A percentile compares a stretch with the other conserved stretches of the same genome.
Conservation (phyloP, 306 rosid species). For the Spatholobus suberectus region DNA sequence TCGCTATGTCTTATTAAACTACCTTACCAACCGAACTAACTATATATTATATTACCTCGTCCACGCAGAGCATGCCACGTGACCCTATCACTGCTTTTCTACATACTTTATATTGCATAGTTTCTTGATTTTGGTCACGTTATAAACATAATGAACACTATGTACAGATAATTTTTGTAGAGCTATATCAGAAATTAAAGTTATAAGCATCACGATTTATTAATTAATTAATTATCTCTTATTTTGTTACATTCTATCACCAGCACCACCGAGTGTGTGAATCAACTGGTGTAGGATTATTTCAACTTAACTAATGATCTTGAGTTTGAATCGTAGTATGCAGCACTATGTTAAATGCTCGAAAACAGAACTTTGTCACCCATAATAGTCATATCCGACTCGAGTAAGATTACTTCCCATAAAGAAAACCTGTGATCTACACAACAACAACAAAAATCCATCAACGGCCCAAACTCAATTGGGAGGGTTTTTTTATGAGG, state of each 20-base stretch:
- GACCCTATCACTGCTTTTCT: background rate
- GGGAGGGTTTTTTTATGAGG: too few species aligned
- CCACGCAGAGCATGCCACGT: slow-evolving; percentile 16
- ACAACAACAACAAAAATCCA: too few species aligned
- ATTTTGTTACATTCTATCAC: background rate
- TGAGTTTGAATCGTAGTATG: too few species aligned
- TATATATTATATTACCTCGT: background rate
- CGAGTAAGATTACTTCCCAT: too few species aligned
- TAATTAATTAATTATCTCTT: background rate
- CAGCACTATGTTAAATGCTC: too few species aligned
- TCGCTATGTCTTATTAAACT: slow-evolving; percentile 33
- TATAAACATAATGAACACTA: background rate
- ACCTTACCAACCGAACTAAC: slow-evolving; percentile 20
- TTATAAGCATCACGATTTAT: background rate
- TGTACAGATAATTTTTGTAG: background rate
- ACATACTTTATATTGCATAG: background rate
- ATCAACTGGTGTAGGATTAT: too few species aligned
- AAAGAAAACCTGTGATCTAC: too few species aligned
- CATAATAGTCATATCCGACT: too few species aligned
- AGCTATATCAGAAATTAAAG: background rate
- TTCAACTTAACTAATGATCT: too few species aligned
- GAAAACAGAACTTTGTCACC: too few species aligned
- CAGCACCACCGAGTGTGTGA: too few species aligned
- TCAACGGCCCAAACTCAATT: too few species aligned
- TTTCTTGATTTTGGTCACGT: background rate